A percentile compares a stretch with the other conserved stretches of the same genome.
Conservation (phyloP, 441 rosid genomes). For the Corymbia citriodora region DNA sequence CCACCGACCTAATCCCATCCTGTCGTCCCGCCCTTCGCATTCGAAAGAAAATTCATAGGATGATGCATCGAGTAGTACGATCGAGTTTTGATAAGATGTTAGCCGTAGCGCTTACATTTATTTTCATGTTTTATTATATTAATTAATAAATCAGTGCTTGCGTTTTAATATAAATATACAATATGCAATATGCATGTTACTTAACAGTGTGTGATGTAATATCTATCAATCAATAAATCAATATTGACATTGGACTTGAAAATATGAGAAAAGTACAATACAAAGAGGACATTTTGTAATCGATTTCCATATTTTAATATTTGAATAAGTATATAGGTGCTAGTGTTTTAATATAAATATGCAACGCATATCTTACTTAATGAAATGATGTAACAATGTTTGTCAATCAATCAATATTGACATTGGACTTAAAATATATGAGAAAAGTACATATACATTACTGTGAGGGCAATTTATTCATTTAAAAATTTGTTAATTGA, state of each 20-base stretch:
- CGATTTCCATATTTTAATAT: not conserved
- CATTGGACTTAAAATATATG: not conserved
- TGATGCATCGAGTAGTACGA: not conserved
- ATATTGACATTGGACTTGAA: not conserved
- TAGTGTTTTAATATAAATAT: not conserved
- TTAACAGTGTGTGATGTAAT: not conserved
- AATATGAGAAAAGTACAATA: not conserved
- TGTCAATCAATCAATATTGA: accelerated
- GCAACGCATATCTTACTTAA: not conserved
- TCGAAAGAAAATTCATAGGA: not conserved
- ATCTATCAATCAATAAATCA: no score
- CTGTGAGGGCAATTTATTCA: not conserved
- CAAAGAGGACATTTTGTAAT: not conserved
- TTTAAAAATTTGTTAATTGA: not conserved
- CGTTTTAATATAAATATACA: not conserved
- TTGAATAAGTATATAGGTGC: not conserved
- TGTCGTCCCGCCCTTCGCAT: not conserved
- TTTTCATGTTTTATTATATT: not conserved
- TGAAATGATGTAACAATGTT: not conserved
- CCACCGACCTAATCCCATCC: not conserved
- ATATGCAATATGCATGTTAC: no score
- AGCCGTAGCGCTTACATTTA: not conserved
- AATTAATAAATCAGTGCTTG: accelerated
- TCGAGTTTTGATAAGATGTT: not conserved
- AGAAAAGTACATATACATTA: not conserved